Evolutionary conservation across 306 rosid species (phyloP).

Genomic region (Dalbergia cultrata): DNA sequence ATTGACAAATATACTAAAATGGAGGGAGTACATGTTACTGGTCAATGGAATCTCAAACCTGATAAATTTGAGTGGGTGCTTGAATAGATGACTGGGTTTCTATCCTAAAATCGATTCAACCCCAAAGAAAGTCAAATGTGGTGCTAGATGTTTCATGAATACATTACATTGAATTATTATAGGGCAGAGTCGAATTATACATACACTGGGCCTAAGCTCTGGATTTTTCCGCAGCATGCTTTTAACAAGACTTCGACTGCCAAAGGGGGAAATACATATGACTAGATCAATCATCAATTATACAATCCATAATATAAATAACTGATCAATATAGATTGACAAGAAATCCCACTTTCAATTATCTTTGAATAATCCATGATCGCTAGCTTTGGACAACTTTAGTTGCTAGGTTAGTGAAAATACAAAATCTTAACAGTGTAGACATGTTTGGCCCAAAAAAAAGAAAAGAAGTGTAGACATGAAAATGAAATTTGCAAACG

Average conservation of each 20-base stretch:
- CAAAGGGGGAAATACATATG: conserved; percentile 50
- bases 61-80: conserved; percentile 10
- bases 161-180: conserved; percentile 42
- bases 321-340: conserved; percentile 8
- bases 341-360: conserved; percentile 35
- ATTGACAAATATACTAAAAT: too few relatives aligned
- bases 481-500: conserved; percentile 27
- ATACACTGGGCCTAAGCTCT: conserved; percentile 95
- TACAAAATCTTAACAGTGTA: conserved; percentile 23
- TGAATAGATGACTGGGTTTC: conserved; percentile 12
- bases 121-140: background rate
- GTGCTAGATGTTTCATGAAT: conserved; percentile 32
- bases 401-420: conserved; percentile 5
- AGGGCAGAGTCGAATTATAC: conserved; percentile 56
- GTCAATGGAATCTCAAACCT: conserved; percentile 4
- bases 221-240: conserved; percentile 99
- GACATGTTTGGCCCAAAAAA: background rate
- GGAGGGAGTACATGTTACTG: conserved; percentile 4
- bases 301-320: conserved; percentile 26
- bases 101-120: conserved; percentile 15
- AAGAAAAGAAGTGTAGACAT: background rate
- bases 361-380: conserved; percentile 26
- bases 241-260: conserved; percentile 94
- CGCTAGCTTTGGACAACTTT: conserved; percentile 32
- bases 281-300: conserved; percentile 41